These are phyloP conservation scores for Cladosporium sp. DNA, from an alignment of 2,329 filamentous ascomycete species.

Conservation along the genomic window DNA sequence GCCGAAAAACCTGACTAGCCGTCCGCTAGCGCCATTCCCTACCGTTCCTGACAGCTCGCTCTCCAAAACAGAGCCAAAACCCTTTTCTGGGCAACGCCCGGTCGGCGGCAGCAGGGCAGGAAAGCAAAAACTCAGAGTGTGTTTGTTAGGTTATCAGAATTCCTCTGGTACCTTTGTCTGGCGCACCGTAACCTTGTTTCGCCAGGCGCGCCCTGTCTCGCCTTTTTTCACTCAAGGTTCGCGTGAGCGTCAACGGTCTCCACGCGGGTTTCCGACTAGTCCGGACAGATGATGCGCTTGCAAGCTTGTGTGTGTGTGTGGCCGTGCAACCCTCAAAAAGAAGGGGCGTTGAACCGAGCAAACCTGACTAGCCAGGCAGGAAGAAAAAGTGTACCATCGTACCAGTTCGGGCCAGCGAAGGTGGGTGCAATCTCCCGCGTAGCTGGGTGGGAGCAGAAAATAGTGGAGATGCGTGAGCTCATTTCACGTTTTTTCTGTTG, in stretches of 20 bases:
- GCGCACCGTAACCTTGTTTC: background rate
- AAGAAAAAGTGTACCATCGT: background rate
- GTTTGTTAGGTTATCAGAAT: background rate
- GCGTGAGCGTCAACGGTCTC: background rate
- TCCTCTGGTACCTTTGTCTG: background rate
- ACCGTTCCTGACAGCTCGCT: background rate
- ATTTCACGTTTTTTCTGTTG: constrained; percentile 2
- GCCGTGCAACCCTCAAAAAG: background rate
- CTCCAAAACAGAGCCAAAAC: background rate
- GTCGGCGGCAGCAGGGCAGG: background rate
- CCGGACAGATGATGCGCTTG: background rate
- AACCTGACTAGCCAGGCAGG: background rate
- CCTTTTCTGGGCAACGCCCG: constrained; percentile 14
- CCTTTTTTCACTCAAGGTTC: background rate
- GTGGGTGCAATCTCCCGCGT: background rate
- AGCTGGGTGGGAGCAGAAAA: background rate
- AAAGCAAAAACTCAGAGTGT: background rate
- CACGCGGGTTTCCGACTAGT: constrained; percentile 7
- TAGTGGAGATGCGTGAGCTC: background rate
- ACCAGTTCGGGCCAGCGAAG: background rate
- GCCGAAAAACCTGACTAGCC: background rate
- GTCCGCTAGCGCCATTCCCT: background rate
- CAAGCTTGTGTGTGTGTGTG: background rate
- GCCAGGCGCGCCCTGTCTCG: background rate
- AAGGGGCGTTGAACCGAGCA: background rate